Percentiles rank a stretch among this genome's conserved stretches.
These are phyloP conservation scores for Eragrostis nindensis DNA, from an alignment of 176 grass and related monocot genomes.

Conservation along the genomic window DNA sequence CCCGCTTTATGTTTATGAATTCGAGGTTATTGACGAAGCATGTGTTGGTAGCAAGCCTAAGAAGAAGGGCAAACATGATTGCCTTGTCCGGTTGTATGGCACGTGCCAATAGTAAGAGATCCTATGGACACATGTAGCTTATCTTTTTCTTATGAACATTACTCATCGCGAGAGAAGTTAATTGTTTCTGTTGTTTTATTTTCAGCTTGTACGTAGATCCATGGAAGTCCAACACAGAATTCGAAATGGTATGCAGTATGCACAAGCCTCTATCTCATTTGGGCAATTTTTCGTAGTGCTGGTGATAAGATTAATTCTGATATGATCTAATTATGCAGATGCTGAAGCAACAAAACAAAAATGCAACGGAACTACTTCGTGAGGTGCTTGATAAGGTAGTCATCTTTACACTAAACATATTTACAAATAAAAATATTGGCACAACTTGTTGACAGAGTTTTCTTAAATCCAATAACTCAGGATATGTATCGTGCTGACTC, in stretches of 20 bases:
- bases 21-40: constrained; percentile 80
- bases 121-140: constrained; percentile 13
- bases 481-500: constrained; percentile 36
- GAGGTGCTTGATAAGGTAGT: constrained; percentile 72
- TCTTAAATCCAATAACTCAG: constrained; percentile 41
- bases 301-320: constrained; percentile 25
- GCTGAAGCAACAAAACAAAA: constrained; percentile 78
- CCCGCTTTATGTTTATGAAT: constrained; percentile 42
- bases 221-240: constrained; percentile 70
- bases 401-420: constrained; percentile 35
- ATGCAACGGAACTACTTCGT: constrained; percentile 55
- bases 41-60: constrained; percentile 58
- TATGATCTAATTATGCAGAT: constrained; percentile 56
- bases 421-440: constrained; percentile 1
- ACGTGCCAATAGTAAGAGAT: constrained; percentile 78
- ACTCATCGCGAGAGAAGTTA: constrained; percentile 25
- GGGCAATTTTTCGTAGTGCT: background rate
- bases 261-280: constrained; percentile 24
- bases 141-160: constrained; percentile 36
- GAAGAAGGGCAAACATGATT: constrained; percentile 60
- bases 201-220: constrained; percentile 83
- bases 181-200: constrained; percentile 42
- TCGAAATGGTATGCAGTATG: constrained; percentile 76
- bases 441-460: constrained; percentile 37
- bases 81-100: constrained; percentile 85